Evolutionary conservation across 306 rosid genomes (phyloP), one percentile per base, ranked within the genome.

Genomic region (Pyrus pyrifolia): DNA sequence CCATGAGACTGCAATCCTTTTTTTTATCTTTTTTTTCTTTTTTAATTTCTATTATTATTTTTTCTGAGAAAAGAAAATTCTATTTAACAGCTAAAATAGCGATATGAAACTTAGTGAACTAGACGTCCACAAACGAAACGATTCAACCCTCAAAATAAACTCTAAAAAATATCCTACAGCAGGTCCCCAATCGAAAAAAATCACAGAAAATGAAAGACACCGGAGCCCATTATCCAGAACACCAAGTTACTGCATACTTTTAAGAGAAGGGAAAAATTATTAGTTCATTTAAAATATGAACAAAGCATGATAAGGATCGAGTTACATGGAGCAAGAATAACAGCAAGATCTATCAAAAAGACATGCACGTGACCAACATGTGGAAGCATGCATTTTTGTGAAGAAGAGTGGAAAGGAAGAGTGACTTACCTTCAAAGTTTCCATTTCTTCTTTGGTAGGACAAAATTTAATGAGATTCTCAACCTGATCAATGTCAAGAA

Each of bases 381-480:
- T 51, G 22, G 58, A 46, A 30, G 38, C 35, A 76, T 49, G 11
- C 19, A 58, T 44, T 67, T 40, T 18, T 45, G n/a, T 0, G 3
- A 73, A 58, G 22, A n/a, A 14, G 13, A 15, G 49, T 21, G 30
- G 70, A 11, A 45, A 62, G 69, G 53, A 75, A 25, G 60, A 46
- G 60, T 33, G 30, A 51, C 67, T 62, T 82, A 92, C 98, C 97
- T 88, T 92, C 70, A 95, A 80, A 27, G 88, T 83, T 81, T 95
- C 98, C 97, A 95, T 95, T 81, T 95, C 97, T 85, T 95, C 98
- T 80, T 92, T 92, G 40, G 97, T 87, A 57, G 98, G 98, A 79
- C 97, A 92, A 87, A 95, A 95, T 79, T 91, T 92, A 78, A 95
- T 95, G 81, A 95, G 96, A 87, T 95, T 95, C 85, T 95, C 98